Evolutionary conservation across 2,329 filamentous ascomycete species (phyloP).

Genomic region (Stagonosporopsis vannaccii): DNA sequence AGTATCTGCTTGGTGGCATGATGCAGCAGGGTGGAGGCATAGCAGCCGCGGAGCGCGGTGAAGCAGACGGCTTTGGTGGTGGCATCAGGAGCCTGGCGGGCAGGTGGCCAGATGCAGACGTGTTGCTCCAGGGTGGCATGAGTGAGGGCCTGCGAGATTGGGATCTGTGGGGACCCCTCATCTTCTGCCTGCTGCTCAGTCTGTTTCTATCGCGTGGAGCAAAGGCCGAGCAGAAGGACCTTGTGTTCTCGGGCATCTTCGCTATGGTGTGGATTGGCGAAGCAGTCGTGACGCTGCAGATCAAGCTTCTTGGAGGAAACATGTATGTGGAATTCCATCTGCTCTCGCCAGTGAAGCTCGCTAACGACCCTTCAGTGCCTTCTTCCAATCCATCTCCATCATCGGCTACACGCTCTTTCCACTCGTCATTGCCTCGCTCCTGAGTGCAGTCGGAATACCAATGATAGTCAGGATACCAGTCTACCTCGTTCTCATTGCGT

Average conservation of each 20-base stretch:
- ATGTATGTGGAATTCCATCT: slow-evolving; percentile 71
- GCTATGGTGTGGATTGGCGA: slow-evolving; percentile 97
- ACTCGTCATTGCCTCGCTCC: slow-evolving; percentile 87
- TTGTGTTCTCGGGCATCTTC: slow-evolving; percentile 96
- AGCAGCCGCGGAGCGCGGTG: slow-evolving; percentile 64
- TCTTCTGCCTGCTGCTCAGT: slow-evolving; percentile 90
- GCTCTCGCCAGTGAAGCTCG: background rate
- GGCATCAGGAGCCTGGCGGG: slow-evolving; percentile 64
- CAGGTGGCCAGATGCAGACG: slow-evolving; percentile 72
- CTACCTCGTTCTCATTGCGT: slow-evolving; percentile 85
- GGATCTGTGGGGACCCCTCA: slow-evolving; percentile 96
- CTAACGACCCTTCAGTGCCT: slow-evolving; percentile 71
- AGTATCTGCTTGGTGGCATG: slow-evolving; percentile 81
- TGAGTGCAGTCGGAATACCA: slow-evolving; percentile 82
- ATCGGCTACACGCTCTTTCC: slow-evolving; percentile 99
- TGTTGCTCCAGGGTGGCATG: slow-evolving; percentile 74
- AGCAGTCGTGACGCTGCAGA: slow-evolving; percentile 96
- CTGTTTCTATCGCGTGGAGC: slow-evolving; percentile 87
- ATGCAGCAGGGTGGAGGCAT: slow-evolving; percentile 66
- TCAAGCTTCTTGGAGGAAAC: slow-evolving; percentile 93
- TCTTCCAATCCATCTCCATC: slow-evolving; percentile 96
- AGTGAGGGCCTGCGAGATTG: slow-evolving; percentile 91
- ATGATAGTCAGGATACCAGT: slow-evolving; percentile 87
- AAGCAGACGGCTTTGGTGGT: slow-evolving; percentile 54
- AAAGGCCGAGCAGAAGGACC: slow-evolving; percentile 78